Evolutionary conservation across 495 filamentous ascomycete genomes (phyloP).

Genomic region (Tuber aestivum): DNA sequence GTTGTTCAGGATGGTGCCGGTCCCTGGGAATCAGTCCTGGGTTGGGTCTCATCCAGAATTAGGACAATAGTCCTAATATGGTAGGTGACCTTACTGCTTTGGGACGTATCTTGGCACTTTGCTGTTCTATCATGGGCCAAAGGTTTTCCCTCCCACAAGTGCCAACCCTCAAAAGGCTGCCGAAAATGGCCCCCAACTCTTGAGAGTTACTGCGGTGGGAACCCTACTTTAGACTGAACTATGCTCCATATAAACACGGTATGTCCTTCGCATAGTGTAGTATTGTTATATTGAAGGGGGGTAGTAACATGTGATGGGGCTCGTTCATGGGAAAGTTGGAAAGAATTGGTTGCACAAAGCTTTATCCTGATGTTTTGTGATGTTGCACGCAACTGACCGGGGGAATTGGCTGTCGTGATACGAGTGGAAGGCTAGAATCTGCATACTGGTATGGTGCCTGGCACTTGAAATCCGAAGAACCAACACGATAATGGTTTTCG

Average conservation of each 20-base stretch:
- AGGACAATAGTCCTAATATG: neutral
- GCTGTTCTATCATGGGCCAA: too few relatives aligned
- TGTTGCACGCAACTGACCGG: neutral
- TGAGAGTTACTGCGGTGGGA: neutral
- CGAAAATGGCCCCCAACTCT: neutral
- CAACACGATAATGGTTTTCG: too few relatives aligned
- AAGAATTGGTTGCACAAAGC: neutral
- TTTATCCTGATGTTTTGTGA: neutral
- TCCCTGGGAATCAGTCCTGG: neutral
- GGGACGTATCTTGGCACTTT: too few relatives aligned
- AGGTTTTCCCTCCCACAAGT: neutral
- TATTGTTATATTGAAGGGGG: neutral
- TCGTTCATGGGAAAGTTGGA: neutral
- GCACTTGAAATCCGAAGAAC: neutral
- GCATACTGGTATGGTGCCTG: neutral
- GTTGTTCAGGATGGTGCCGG: neutral
- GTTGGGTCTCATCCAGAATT: neutral
- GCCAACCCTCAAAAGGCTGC: neutral
- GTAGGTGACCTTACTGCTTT: too few relatives aligned
- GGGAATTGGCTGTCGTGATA: neutral
- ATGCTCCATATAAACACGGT: neutral
- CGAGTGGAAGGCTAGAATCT: neutral
- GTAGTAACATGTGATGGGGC: neutral
- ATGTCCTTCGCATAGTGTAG: neutral
- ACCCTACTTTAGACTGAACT: neutral